Evolutionary conservation across 2,329 filamentous ascomycete genomes (phyloP).

Genomic region (Cercospora sp.): DNA sequence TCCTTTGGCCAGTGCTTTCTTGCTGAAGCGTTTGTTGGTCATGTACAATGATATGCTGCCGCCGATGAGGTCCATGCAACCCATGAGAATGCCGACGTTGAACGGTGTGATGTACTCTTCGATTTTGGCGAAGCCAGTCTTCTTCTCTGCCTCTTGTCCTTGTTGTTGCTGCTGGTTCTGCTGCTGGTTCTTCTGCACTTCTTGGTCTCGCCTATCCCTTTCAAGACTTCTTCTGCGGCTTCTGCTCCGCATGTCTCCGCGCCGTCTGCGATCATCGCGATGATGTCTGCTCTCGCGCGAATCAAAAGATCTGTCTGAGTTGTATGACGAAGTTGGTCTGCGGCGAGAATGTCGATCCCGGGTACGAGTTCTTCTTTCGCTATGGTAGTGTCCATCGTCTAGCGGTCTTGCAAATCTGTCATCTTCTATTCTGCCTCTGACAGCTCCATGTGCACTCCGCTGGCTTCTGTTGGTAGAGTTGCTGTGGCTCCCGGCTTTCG

Average conservation of each 20-base stretch:
- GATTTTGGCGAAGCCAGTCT: conserved; percentile 10
- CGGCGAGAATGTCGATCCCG: conserved; percentile 7
- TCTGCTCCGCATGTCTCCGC: conserved; percentile 10
- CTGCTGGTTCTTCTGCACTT: conserved; percentile 3
- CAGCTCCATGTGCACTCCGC: conserved; percentile 11
- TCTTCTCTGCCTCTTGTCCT: conserved; percentile 13
- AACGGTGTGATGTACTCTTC: conserved; percentile 23
- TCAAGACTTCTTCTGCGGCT: conserved; percentile 12
- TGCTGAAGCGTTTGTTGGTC: conserved; percentile 24
- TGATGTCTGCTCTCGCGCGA: not conserved
- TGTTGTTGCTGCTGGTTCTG: conserved; percentile 12
- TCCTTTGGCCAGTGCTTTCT: conserved; percentile 20
- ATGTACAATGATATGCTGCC: conserved; percentile 23
- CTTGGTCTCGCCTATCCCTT: conserved; percentile 6
- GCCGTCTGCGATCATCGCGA: conserved; percentile 10
- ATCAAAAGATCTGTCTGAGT: conserved; percentile 17
- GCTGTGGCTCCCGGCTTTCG: conserved; percentile 15
- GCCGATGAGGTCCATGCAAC: conserved; percentile 25
- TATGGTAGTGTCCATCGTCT: conserved; percentile 4
- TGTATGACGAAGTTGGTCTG: conserved; percentile 8
- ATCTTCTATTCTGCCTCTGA: conserved; percentile 15
- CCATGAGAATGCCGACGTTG: conserved; percentile 23
- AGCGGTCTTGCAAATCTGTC: conserved; percentile 9
- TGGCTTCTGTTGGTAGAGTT: conserved; percentile 14
- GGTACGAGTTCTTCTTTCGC: not conserved